Evolutionary conservation across 352 stramenopile species (phyloP), one percentile per base, ranked within the genome.

Genomic region (Pythium coloratum): DNA sequence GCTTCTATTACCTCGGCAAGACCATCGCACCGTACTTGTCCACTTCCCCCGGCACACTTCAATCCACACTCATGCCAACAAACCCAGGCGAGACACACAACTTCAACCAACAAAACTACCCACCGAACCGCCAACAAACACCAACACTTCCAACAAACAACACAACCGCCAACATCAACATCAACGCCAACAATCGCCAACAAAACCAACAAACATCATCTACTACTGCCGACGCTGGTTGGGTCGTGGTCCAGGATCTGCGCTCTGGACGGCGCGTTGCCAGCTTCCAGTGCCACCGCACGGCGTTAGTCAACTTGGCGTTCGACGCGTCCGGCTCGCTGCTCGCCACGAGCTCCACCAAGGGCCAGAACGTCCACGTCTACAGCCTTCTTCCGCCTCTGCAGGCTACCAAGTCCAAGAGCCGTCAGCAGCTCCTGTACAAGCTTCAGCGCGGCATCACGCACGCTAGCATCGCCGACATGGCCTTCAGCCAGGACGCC

Each of bases 371-470:
- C 57, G 73, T 96, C 34, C 85, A 96, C 64, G 82, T 96, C 0
- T 94, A 92, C 56, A 81, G 87, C 2, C 67, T 96, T 14, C 59
- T 91, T 3, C 84, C 85, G 7, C 82, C 86, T 1, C 67, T 94
- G 26, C 77, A 81, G 49, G 60, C 62, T 2, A 40, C 67, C 32
- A 6, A 26, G 56, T 34, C 55, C 51, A 30, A 33, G 50, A 67
- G 62, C 33, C 58, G 70, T 5, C 68, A 85, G 32, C 82, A 89
- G 59, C 73, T 96, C 9, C 54, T 95, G 44, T 96, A 95, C 79
- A 93, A 93, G 59, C 76, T 96, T 32, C 87, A 94, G 60, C 89
- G 89, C 40, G 89, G 89, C 32, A 95, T 95, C 60, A 96, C 89
- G 0, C 84, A 92, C 65, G 89, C 87, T 1, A 92, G 75, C 56